Base-by-base conservation (phyloP, 495 filamentous ascomycete species). In the Aspergillus sclerotiicarbonarius region DNA sequence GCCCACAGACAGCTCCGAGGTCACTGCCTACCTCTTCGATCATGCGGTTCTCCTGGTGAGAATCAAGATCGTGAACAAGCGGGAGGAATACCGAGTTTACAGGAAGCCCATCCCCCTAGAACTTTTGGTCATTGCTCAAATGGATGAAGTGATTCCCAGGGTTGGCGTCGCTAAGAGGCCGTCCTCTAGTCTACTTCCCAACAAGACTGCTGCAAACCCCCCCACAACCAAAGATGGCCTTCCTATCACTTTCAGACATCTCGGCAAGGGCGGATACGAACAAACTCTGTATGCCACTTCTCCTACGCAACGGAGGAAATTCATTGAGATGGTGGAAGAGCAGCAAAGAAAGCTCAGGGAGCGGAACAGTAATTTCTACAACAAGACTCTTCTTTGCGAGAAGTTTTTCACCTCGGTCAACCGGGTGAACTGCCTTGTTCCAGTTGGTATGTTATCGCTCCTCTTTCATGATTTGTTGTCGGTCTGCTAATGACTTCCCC, bases 201-300 rank as follows among this genome's bases (percentile, higher is more conserved):
- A 91, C 25, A 82, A 89, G 53, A 84, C 86, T 52, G 80, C 70
- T n/a, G 64, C 71, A 13, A 75, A 77, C 48, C 68, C 74, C 29
- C 78, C 82, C 5, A 74, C 81, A 8, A 74, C 78, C 18, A 83
- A 90, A 65, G 91, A 96, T 62, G 91, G 90, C 37, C 91, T 89
- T 72, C 95, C 95, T 1, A 94, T 99, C 64, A 98, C 92, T n/a
- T 98, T 99, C 80, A 84, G 88, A 53, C 95, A 98, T 79, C 83
- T 99, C 25, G 95, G 95, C n/a, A 95, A 92, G 68, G 91, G 90
- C 54, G 92, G 92, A 37, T 98, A 96, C 70, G 95, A 96, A 65
- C 80, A 89, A 60, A 92, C 92, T n/a, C 79, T 99, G 1, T 98
- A 88, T 71, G 92, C 90, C 25, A 82, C 85, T 19, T 91, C 87